These are phyloP conservation scores for Antitrichia curtipendula DNA, from an alignment of 225 moss, liverwort and hornwort genomes.

Conservation along the genomic window DNA sequence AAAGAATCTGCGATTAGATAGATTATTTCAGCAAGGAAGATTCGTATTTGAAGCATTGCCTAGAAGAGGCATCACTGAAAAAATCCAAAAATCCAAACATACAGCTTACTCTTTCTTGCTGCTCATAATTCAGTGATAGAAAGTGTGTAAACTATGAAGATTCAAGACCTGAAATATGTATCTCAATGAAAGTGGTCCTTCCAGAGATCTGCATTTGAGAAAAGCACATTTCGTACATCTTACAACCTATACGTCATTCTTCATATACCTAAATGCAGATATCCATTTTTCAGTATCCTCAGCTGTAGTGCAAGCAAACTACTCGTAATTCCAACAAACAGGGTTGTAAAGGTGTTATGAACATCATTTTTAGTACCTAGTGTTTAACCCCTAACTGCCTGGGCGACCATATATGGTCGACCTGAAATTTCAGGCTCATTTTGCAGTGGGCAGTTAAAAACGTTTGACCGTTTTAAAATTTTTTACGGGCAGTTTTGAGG, in stretches of 20 bases:
- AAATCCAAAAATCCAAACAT: background rate
- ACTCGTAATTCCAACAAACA: background rate
- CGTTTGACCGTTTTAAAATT: too few relatives aligned
- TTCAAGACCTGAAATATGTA: background rate
- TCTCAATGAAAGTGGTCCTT: background rate
- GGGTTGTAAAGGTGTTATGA: background rate
- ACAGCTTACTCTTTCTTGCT: slow-evolving; percentile 45
- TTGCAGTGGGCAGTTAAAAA: too few relatives aligned
- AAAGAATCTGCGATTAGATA: background rate
- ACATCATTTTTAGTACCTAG: background rate
- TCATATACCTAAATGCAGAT: slow-evolving; percentile 68
- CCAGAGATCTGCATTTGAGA: background rate
- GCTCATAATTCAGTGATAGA: slow-evolving; percentile 19
- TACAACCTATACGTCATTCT: slow-evolving; percentile 49
- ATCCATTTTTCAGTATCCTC: slow-evolving; percentile 69
- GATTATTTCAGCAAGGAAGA: background rate
- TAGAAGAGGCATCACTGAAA: background rate
- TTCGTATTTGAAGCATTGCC: background rate
- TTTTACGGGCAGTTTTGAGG: too few relatives aligned
- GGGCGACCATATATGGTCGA: too few relatives aligned
- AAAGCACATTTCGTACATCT: background rate
- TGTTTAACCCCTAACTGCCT: too few relatives aligned
- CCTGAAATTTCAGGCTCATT: too few relatives aligned
- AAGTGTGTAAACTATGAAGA: background rate
- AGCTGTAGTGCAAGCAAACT: slow-evolving; percentile 65